phyloP scores from a whole-genome alignment of 2,329 filamentous ascomycete genomes.

The Curvularia spicifera region DNA sequence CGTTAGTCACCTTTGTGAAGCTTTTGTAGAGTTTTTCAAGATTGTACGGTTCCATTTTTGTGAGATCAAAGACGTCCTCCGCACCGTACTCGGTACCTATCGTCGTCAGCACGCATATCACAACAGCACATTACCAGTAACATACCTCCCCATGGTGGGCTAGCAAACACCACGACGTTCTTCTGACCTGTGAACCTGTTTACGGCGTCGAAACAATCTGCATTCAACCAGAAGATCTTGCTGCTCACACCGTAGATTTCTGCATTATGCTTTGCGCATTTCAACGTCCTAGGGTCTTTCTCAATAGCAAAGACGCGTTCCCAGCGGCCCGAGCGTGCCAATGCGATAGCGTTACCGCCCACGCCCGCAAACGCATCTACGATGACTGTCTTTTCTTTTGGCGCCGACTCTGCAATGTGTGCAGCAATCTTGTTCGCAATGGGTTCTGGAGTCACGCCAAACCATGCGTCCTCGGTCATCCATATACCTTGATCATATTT shows the following conservation, averaged over 20 bases:
- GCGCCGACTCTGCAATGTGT: slow-evolving; percentile 67
- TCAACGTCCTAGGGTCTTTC: slow-evolving; percentile 77
- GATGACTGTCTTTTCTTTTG: slow-evolving; percentile 66
- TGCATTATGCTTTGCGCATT: slow-evolving; percentile 93
- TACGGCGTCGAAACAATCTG: slow-evolving; percentile 82
- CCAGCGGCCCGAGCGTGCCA: slow-evolving; percentile 81
- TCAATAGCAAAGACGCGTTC: slow-evolving; percentile 87
- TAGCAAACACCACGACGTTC: slow-evolving; percentile 70
- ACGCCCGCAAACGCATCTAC: slow-evolving; percentile 92
- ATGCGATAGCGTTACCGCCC: slow-evolving; percentile 94
- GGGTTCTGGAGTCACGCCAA: slow-evolving; percentile 92
- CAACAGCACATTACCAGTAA: slow-evolving; percentile 13
- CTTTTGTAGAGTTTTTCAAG: slow-evolving; percentile 52
- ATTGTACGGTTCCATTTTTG: slow-evolving; percentile 88
- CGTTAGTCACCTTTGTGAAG: slow-evolving; percentile 50
- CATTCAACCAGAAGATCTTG: slow-evolving; percentile 83
- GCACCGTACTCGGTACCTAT: slow-evolving; percentile 67
- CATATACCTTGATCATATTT: slow-evolving; percentile 85
- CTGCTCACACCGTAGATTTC: slow-evolving; percentile 78
- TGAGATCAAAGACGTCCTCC: slow-evolving; percentile 79
- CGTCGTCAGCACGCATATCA: slow-evolving; percentile 12
- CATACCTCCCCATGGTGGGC: slow-evolving; percentile 76
- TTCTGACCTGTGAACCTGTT: slow-evolving; percentile 57
- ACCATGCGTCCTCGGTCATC: slow-evolving; percentile 95
- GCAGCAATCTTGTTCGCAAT: slow-evolving; percentile 72